A percentile compares a stretch with the other conserved stretches of the same genome.
phyloP scores from a whole-genome alignment of 257 asterid species.

The Nicotiana sylvestris region DNA sequence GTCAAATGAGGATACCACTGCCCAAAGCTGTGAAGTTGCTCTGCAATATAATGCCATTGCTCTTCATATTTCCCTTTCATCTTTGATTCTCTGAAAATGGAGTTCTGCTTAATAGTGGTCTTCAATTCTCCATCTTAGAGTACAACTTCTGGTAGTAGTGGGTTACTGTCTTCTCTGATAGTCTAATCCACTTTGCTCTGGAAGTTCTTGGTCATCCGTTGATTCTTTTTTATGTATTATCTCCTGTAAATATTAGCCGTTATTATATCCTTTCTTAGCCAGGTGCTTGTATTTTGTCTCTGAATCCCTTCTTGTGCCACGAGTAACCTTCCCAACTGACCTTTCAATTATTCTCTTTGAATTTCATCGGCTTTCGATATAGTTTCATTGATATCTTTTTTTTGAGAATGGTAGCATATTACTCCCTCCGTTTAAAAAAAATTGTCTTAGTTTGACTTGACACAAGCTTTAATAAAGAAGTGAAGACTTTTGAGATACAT shows the following conservation, averaged over 20 bases:
- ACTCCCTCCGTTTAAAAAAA: too few species aligned
- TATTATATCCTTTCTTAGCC: background rate
- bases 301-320: background rate
- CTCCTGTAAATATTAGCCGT: background rate
- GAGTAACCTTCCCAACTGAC: background rate
- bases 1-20: background rate
- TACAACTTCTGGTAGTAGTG: background rate
- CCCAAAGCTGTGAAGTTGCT: background rate
- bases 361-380: background rate
- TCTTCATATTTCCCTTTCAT: background rate
- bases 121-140: slow-evolving; percentile 3
- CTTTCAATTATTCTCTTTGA: background rate
- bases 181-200: background rate
- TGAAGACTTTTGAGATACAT: too few species aligned
- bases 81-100: background rate
- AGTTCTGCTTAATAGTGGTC: background rate
- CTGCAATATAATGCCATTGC: background rate
- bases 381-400: background rate
- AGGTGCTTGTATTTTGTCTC: background rate
- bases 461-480: too few species aligned
- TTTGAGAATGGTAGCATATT: too few species aligned
- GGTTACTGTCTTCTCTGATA: background rate
- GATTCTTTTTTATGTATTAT: background rate
- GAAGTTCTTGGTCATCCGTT: background rate
- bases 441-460: too few species aligned